Evolutionary conservation across 208 protist species (phyloP).

Genomic region (Acanthamoeba sp.): DNA sequence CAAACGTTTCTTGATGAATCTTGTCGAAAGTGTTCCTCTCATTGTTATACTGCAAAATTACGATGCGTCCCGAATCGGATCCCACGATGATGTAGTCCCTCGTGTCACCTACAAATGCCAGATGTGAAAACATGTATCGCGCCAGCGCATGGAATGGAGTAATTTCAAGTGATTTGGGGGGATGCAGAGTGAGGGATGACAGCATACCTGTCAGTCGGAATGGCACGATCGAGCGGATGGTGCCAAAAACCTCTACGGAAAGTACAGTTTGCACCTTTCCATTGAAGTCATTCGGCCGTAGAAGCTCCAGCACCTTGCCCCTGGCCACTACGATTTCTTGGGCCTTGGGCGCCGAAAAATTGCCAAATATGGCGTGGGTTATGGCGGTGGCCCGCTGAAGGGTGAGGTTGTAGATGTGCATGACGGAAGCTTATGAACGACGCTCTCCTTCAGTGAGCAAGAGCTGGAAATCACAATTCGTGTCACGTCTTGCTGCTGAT

Average conservation of each 20-base stretch:
- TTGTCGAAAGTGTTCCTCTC: slow-evolving; percentile 93
- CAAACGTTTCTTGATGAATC: slow-evolving; percentile 97
- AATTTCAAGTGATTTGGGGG: slow-evolving; percentile 24
- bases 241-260: slow-evolving; percentile 91
- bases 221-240: slow-evolving; percentile 90
- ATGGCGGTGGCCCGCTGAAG: slow-evolving; percentile 91
- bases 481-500: not conserved
- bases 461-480: not conserved
- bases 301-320: slow-evolving; percentile 91
- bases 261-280: slow-evolving; percentile 87
- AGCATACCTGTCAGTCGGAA: slow-evolving; percentile 92
- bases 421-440: not conserved
- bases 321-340: slow-evolving; percentile 91
- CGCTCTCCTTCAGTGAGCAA: not conserved
- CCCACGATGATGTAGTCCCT: slow-evolving; percentile 96
- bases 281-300: slow-evolving; percentile 87
- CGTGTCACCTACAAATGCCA: slow-evolving; percentile 63
- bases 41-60: slow-evolving; percentile 95
- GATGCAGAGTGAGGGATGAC: not conserved
- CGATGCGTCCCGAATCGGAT: slow-evolving; percentile 95
- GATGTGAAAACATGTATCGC: not conserved
- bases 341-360: slow-evolving; percentile 91
- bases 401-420: slow-evolving; percentile 95
- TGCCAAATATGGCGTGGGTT: slow-evolving; percentile 90
- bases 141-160: not conserved